Evolutionary conservation across 805 yeast genomes (phyloP).

Genomic region (Kazachstania kunashirensis): DNA sequence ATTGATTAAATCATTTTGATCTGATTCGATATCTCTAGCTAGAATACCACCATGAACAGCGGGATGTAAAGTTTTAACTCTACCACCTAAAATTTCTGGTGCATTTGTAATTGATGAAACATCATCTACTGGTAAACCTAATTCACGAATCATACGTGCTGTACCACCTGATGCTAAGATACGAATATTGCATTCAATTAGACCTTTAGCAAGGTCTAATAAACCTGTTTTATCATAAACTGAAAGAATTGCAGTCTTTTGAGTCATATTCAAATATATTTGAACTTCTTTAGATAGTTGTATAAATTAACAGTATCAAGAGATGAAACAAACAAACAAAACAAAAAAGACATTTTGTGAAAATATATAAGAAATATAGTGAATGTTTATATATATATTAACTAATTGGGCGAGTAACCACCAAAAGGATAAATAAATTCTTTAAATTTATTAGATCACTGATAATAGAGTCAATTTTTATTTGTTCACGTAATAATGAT

Average conservation of each 20-base stretch:
- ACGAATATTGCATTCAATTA: slow-evolving; percentile 77
- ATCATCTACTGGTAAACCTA: slow-evolving; percentile 95
- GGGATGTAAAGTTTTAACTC: slow-evolving; percentile 96
- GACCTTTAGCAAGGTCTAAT: slow-evolving; percentile 89
- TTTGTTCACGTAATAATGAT: no score
- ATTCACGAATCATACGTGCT: slow-evolving; percentile 85
- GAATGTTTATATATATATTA: no score
- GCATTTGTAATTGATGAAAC: slow-evolving; percentile 92
- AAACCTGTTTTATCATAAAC: slow-evolving; percentile 96
- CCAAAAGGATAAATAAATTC: no score
- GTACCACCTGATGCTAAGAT: slow-evolving; percentile 97
- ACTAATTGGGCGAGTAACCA: no score
- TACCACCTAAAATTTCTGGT: slow-evolving; percentile 97
- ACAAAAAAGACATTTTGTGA: no score
- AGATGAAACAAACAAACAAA: no score
- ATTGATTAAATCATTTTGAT: slow-evolving; percentile 72
- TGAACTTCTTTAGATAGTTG: no score
- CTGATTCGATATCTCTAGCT: slow-evolving; percentile 84
- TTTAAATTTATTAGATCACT: no score
- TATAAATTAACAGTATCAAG: no score
- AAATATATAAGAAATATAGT: no score
- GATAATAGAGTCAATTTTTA: no score
- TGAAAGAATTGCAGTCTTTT: slow-evolving; percentile 86
- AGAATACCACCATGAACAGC: slow-evolving; percentile 97
- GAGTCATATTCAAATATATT: no score